These are phyloP conservation scores for Rhodotorula glutinis DNA, from an alignment of 1,284 basidiomycete genomes.

Conservation along the genomic window DNA sequence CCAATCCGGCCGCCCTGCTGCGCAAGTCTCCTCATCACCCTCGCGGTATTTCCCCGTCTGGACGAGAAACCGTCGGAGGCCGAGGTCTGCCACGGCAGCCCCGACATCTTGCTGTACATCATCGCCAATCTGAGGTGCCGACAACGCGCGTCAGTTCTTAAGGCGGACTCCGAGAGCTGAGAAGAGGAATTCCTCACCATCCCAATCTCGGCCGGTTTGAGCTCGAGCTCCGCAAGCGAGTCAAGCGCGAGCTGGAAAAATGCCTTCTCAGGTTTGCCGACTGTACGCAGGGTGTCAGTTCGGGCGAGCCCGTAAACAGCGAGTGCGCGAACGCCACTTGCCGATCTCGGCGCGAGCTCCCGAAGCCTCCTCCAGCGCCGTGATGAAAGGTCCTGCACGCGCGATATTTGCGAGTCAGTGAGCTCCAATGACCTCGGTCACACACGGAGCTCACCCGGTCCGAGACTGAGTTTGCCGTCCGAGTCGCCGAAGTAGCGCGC, in stretches of 20 bases:
- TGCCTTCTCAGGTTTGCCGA: slow-evolving; percentile 62
- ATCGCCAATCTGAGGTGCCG: slow-evolving; percentile 46
- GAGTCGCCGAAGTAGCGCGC: slow-evolving; percentile 54
- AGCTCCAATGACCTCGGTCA: no score
- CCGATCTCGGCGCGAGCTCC: slow-evolving; percentile 54
- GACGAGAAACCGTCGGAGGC: slow-evolving; percentile 68
- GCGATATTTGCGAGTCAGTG: neutral
- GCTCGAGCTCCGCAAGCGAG: slow-evolving; percentile 50
- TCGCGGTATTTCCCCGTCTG: slow-evolving; percentile 67
- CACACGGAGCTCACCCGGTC: slow-evolving; percentile 57
- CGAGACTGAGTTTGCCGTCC: slow-evolving; percentile 59
- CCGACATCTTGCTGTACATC: slow-evolving; percentile 77
- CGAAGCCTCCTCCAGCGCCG: slow-evolving; percentile 60
- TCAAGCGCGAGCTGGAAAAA: slow-evolving; percentile 63
- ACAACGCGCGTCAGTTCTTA: neutral
- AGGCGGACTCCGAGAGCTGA: no score
- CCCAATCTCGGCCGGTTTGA: slow-evolving; percentile 50
- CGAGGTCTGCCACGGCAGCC: slow-evolving; percentile 72
- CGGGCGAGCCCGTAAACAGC: no score
- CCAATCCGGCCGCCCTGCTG: slow-evolving; percentile 13
- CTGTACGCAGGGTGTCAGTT: slow-evolving; percentile 27
- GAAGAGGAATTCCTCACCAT: no score
- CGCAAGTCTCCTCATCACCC: slow-evolving; percentile 56
- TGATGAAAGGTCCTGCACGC: slow-evolving; percentile 57
- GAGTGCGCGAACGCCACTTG: neutral